Evolutionary conservation across 108 stramenopile species (phyloP), one percentile per base, ranked within the genome.

Genomic region (Skeletonema potamos): DNA sequence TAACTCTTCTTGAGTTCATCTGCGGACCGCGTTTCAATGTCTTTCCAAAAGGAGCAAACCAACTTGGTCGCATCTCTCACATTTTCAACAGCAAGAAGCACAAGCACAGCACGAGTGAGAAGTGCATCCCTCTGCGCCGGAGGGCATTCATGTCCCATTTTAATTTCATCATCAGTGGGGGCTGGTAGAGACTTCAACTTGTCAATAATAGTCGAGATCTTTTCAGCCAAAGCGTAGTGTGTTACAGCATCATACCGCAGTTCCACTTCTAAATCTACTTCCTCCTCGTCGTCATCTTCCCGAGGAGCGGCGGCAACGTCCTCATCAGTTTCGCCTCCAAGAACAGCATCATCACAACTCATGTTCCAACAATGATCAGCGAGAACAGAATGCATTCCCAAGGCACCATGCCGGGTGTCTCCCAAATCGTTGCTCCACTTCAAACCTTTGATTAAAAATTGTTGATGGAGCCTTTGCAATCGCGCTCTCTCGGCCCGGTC

Each of bases 351-450:
- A 34, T 86, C 74, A 39, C 71, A 65, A 54, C 83, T 71, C 46
- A 93, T 66, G 12, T 51, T 64, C 90, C 90, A 92, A 44, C 71
- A 90, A 39, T 90, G 90, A 15, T 87, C 64, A 1, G 79, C 90
- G 27, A 91, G 46, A 24, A 94, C 68, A 28, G 84, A 78, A 51
- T 91, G 90, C 66, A 94, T 70, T 7, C 60, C 71, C 54, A 65
- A 58, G 27, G 85, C 48, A n/a, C 93, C 93, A 48, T 83, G 82
- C 5, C 83, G 73, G 36, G 84, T 71, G 13, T 64, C 73, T 1
- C 93, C 93, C 26, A 90, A 73, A 58, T 91, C 88, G 56, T 83
- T 74, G 58, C 87, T 89, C 93, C 93, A 94, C 37, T 79, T 80
- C 34, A 89, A 57, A 4, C 63, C 70, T 48, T 81, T 81, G 48